Conservation (phyloP, 257 asterid genomes). For the Forsythia suspensa region DNA sequence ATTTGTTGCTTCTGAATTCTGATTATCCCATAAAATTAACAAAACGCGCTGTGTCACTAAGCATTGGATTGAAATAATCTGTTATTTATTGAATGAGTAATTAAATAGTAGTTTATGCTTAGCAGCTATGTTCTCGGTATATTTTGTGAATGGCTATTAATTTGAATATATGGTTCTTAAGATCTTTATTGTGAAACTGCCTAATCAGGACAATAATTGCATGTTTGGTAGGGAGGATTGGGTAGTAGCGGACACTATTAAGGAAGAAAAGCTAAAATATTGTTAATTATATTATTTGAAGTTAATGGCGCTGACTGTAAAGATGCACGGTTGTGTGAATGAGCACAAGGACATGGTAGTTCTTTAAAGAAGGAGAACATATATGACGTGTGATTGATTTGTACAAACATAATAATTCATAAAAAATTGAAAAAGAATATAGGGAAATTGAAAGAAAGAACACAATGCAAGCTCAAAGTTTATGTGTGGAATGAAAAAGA, state of each 20-base stretch:
- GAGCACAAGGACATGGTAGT: background rate
- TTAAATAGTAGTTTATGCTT: background rate
- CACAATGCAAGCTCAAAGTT: background rate
- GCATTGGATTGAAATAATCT: background rate
- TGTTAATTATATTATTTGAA: background rate
- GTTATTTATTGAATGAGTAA: background rate
- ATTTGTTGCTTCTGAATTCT: background rate
- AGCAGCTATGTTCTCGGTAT: background rate
- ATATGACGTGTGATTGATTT: background rate
- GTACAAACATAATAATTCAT: background rate
- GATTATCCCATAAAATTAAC: background rate
- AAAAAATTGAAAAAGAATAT: background rate
- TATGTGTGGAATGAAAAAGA: background rate
- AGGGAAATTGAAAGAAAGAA: background rate
- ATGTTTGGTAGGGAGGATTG: no score
- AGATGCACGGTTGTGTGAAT: background rate
- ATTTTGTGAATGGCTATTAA: conserved; percentile 3
- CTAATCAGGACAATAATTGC: background rate
- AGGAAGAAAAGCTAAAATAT: no score
- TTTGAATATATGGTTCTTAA: conserved; percentile 1
- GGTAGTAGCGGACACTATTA: no score
- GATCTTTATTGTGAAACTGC: background rate
- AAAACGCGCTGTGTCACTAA: background rate
- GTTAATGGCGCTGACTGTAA: background rate
- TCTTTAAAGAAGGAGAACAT: background rate